These are phyloP conservation scores for Salix viminalis DNA, from an alignment of 345 rosid species.

Conservation along the genomic window DNA sequence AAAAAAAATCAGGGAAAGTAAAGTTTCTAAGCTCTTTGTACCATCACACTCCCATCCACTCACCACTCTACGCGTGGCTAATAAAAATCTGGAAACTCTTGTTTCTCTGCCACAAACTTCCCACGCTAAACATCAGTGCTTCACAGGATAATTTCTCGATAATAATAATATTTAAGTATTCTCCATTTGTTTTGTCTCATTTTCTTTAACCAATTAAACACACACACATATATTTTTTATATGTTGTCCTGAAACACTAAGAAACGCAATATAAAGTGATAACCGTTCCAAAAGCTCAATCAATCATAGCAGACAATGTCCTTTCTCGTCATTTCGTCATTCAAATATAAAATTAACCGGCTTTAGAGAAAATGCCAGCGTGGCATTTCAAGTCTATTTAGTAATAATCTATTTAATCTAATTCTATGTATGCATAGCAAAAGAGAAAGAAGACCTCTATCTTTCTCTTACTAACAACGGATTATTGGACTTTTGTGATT, in stretches of 20 bases:
- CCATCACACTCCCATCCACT: background rate
- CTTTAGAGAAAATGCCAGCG: constrained; percentile 5
- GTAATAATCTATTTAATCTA: background rate
- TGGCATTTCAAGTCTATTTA: background rate
- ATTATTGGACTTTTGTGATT: constrained; percentile 5
- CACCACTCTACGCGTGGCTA: background rate
- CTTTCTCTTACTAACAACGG: background rate
- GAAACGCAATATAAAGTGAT: background rate
- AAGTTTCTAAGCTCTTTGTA: background rate
- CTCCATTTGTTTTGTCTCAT: background rate
- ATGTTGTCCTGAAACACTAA: too few species aligned
- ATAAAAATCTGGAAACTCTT: background rate
- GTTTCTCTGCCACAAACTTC: background rate
- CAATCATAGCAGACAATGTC: background rate
- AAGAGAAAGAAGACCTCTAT: background rate
- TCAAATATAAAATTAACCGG: background rate
- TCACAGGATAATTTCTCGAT: background rate
- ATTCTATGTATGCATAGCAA: background rate
- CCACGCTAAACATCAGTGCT: background rate
- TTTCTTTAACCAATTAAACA: too few species aligned
- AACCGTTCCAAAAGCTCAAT: background rate
- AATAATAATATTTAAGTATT: background rate
- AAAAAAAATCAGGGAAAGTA: background rate
- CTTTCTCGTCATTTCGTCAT: background rate
- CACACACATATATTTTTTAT: too few species aligned